A percentile compares a stretch with the other conserved stretches of the same genome.
Conservation (phyloP, 148 eudicot genomes). For the Diospyros kaki region DNA sequence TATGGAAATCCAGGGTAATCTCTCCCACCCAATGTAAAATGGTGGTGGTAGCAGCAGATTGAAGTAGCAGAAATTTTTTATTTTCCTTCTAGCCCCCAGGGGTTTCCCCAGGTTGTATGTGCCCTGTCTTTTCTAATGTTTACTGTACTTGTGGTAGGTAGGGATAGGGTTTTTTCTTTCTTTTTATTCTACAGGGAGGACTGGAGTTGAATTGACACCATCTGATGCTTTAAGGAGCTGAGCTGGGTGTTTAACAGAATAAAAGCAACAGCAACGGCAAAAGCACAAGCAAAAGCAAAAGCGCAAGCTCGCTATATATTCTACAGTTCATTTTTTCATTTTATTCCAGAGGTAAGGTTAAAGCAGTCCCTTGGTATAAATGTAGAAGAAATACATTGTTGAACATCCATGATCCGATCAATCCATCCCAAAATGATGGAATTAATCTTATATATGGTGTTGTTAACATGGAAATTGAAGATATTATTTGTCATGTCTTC, state of each 20-base stretch:
- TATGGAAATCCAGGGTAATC: not conserved
- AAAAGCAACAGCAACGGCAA: conserved; percentile 5
- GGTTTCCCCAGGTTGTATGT: conserved; percentile 5
- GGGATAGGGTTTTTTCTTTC: conserved; percentile 24
- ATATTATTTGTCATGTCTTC: too few species aligned
- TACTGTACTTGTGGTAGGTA: conserved; percentile 5
- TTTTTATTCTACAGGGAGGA: not conserved
- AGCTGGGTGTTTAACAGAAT: conserved; percentile 17
- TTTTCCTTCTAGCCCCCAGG: not conserved
- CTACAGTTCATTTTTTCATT: conserved; percentile 29
- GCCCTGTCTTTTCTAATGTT: too few species aligned
- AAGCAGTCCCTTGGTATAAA: conserved; percentile 6
- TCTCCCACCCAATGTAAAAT: conserved; percentile 5
- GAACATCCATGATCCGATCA: too few species aligned
- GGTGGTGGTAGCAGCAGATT: conserved; percentile 15
- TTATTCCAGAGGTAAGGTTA: conserved; percentile 11
- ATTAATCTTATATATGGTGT: too few species aligned
- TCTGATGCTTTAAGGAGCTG: conserved; percentile 14
- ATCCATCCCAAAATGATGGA: too few species aligned
- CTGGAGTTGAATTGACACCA: conserved; percentile 7
- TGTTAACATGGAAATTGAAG: too few species aligned
- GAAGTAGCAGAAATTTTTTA: not conserved
- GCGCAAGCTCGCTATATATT: too few species aligned
- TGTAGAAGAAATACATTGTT: not conserved
- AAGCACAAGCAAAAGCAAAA: not conserved